Conservation (phyloP, 1,284 basidiomycete genomes). For the Marasmius sp. region DNA sequence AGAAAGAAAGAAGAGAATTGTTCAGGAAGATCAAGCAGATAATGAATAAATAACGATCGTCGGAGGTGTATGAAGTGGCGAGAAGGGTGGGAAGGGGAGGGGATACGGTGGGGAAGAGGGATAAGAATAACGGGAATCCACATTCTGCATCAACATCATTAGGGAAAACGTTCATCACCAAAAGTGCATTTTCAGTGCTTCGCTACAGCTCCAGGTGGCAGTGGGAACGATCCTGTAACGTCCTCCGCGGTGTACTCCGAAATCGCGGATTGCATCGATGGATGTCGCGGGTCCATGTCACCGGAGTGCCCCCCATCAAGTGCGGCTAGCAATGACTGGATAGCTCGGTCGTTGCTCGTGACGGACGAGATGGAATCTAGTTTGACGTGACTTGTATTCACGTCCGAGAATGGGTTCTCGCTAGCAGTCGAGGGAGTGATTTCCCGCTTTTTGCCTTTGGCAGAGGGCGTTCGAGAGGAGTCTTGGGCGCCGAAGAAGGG, state of each 20-base stretch:
- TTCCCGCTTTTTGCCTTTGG: slow-evolving; percentile 24
- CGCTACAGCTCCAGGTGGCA: slow-evolving; percentile 24
- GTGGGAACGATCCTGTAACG: slow-evolving; percentile 33
- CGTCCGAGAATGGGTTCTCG: slow-evolving; percentile 19
- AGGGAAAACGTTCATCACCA: background rate
- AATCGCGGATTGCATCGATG: slow-evolving; percentile 43
- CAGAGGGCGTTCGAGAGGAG: slow-evolving; percentile 16
- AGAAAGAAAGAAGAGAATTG: background rate
- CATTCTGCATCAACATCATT: background rate
- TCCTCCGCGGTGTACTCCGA: slow-evolving; percentile 37
- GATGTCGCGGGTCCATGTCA: slow-evolving; percentile 42
- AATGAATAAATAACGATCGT: background rate
- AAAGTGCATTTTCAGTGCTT: background rate
- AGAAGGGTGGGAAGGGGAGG: background rate
- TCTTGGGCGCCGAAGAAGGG: slow-evolving; percentile 62
- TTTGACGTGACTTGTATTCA: slow-evolving; percentile 17
- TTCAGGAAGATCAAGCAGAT: background rate
- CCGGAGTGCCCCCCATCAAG: slow-evolving; percentile 42
- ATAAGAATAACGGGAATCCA: background rate
- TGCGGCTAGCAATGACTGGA: slow-evolving; percentile 64
- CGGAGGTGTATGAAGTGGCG: background rate
- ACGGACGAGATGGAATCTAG: slow-evolving; percentile 31
- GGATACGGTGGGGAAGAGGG: background rate
- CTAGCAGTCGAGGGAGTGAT: slow-evolving; percentile 38
- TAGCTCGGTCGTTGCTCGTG: slow-evolving; percentile 46